Evolutionary conservation across 495 filamentous ascomycete genomes (phyloP).

Genomic region (Penicillium odoratum): DNA sequence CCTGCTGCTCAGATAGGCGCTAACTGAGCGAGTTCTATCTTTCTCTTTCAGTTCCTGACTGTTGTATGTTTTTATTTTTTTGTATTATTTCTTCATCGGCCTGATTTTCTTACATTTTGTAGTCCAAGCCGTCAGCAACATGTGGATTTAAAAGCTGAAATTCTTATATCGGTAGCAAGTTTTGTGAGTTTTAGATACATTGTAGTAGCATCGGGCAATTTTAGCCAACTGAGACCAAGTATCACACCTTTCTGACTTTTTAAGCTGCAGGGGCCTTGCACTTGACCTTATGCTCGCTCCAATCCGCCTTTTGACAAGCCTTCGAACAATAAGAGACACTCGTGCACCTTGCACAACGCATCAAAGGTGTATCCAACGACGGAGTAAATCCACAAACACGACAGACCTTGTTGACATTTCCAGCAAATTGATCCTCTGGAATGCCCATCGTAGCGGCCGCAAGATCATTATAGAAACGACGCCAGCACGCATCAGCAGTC

Average conservation of each 20-base stretch:
- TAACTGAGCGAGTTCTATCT: too few relatives aligned
- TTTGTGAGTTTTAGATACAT: too few relatives aligned
- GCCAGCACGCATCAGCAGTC: neutral
- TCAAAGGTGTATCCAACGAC: conserved; percentile 4
- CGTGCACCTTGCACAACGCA: conserved; percentile 9
- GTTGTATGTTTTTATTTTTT: too few relatives aligned
- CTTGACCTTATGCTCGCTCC: conserved; percentile 7
- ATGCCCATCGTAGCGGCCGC: neutral
- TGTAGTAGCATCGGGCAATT: too few relatives aligned
- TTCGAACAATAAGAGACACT: conserved; percentile 11
- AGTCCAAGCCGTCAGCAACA: too few relatives aligned
- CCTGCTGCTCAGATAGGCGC: too few relatives aligned
- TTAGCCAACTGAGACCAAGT: too few relatives aligned
- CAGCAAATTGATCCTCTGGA: conserved; percentile 5
- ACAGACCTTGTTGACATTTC: conserved; percentile 7
- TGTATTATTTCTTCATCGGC: too few relatives aligned
- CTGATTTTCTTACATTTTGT: too few relatives aligned
- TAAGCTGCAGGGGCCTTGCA: neutral
- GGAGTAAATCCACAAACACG: conserved; percentile 13
- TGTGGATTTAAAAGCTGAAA: too few relatives aligned
- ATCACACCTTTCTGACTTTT: neutral
- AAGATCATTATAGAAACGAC: neutral
- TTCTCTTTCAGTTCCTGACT: too few relatives aligned
- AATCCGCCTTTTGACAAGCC: conserved; percentile 10
- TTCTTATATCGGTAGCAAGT: too few relatives aligned